phyloP scores from a whole-genome alignment of 2,329 filamentous ascomycete species.

The Sclerotinia trifoliorum region DNA sequence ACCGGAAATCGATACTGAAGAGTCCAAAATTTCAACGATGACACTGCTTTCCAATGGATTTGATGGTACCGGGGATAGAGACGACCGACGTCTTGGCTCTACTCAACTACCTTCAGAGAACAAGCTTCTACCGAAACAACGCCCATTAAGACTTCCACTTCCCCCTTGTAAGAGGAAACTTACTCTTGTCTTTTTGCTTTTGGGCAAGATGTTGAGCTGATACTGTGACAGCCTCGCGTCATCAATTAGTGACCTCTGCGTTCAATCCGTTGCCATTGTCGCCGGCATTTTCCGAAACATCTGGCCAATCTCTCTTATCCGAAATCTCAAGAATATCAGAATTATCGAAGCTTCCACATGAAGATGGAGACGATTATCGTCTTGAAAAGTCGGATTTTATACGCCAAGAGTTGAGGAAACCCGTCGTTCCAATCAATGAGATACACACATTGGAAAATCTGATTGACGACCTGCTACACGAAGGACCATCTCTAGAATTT shows the following conservation, averaged over 20 bases:
- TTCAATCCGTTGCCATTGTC: not conserved
- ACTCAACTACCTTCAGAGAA: not conserved
- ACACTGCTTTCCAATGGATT: not conserved
- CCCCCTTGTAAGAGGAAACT: not conserved
- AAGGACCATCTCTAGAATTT: conserved; percentile 10
- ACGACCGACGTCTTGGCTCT: not conserved
- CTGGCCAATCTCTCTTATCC: not conserved
- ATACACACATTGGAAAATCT: conserved; percentile 8
- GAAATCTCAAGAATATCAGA: conserved; percentile 7
- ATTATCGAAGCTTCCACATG: conserved; percentile 1
- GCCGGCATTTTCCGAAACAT: not conserved
- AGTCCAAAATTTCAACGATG: not conserved
- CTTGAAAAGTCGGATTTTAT: conserved; percentile 18
- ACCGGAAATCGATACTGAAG: not conserved
- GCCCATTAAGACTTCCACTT: not conserved
- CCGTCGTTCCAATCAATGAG: conserved; percentile 7
- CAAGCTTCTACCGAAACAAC: not conserved
- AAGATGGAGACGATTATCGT: conserved; percentile 11
- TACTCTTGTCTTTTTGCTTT: not conserved
- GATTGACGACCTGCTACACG: conserved; percentile 17
- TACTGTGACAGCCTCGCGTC: not conserved
- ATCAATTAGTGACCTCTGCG: not conserved
- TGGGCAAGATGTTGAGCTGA: not conserved
- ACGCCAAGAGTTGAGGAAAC: conserved; percentile 12
- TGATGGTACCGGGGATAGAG: not conserved